Base-by-base conservation (phyloP, 1,284 basidiomycete species). In the Trametes pubescens region DNA sequence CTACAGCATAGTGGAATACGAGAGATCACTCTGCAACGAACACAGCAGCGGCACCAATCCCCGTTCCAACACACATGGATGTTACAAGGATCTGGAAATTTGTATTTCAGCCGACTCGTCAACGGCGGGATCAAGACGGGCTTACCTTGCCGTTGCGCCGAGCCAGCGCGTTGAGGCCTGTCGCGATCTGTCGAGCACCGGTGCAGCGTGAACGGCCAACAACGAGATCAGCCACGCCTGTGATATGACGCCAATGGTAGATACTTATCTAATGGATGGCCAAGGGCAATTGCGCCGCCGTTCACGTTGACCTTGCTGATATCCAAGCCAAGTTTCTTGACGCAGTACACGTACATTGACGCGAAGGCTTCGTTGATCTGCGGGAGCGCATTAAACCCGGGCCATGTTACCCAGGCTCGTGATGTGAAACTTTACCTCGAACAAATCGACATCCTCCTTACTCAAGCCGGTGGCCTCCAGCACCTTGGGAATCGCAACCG, bases 301-400 rank as follows among this genome's bases (percentile, higher is more conserved):
- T 94, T 92, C 14, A 95, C 92, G 73, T 97, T 96, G 52, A 96
- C 91, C 81, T 92, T 88, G 56, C 85, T 84, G 34, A 80, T 78
- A 68, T 87, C 83, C n/a, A 98, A 80, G 34, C 84, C 84, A 37
- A 98, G 84, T 72, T 88, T 81, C 67, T 91, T 87, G 51, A 95
- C 81, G 57, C 87, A 89, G 78, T 97, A 95, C 22, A 95, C 87
- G 59, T 88, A 93, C 81, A 95, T 93, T 0, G 93, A 95, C 10
- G 94, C 93, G 71, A 96, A 96, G 0, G 94, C 94, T 76, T 98
- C 95, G 78, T 98, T 98, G 73, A 95, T 90, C 90, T 93, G 59
- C 13, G 24, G 5, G 10, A 18, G 38, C 56, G 43, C 37, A 16
- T 65, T 44, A 57, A 44, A 16, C 8, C 14, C 24, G 11, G 5